A percentile compares a stretch with the other conserved stretches of the same genome.
Conservation (phyloP, 2,329 filamentous ascomycete genomes). For the Xylariales sp. region DNA sequence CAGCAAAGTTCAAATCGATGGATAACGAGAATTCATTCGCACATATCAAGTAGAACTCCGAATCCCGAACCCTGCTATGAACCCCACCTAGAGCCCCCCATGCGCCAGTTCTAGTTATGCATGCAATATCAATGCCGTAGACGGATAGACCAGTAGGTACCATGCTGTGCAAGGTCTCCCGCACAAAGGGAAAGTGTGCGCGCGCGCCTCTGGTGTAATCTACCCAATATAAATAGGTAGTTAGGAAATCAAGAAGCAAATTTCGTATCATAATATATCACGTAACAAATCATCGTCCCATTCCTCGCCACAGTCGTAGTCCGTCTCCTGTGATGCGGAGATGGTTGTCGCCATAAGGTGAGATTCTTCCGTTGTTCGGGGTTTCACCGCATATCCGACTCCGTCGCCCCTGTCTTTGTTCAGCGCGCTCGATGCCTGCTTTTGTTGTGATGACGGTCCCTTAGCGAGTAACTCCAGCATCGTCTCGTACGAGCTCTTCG, state of each 20-base stretch:
- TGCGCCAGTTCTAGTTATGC: not conserved
- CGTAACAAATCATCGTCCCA: constrained; percentile 39
- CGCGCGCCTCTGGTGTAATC: not conserved
- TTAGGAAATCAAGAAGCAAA: not conserved
- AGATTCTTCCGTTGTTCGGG: not conserved
- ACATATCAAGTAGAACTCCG: constrained; percentile 18
- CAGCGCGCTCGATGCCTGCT: constrained; percentile 14
- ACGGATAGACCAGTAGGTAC: not conserved
- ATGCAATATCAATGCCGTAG: not conserved
- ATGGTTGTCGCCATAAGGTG: not conserved
- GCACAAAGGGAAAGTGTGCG: too few relatives aligned
- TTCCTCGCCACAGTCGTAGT: constrained; percentile 43
- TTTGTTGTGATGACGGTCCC: constrained; percentile 4
- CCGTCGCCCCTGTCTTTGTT: not conserved
- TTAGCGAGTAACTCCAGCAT: constrained; percentile 40
- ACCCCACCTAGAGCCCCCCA: not conserved
- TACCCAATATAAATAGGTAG: not conserved
- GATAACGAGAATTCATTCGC: not conserved
- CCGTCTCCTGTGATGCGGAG: constrained; percentile 44
- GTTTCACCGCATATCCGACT: not conserved
- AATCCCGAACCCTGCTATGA: constrained; percentile 6
- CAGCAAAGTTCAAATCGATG: too few relatives aligned
- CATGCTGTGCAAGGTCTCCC: not conserved
- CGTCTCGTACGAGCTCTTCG: constrained; percentile 37
- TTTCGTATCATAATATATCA: constrained; percentile 21